Evolutionary conservation across 2,329 filamentous ascomycete genomes (phyloP).

Genomic region (Periconia sp.): DNA sequence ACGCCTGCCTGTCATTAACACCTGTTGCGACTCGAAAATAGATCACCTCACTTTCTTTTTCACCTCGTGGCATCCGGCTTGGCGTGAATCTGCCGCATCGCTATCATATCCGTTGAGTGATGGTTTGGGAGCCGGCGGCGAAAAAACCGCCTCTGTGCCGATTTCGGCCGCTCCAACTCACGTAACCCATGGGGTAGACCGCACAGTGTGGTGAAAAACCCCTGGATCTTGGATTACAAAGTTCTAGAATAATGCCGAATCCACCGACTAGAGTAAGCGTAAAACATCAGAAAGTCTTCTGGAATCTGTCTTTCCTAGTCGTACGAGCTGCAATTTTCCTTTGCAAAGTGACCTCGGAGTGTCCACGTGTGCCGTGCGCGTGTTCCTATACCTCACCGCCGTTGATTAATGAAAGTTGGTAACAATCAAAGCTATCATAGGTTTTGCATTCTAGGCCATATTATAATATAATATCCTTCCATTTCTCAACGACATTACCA

Average conservation of each 20-base stretch:
- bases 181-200: background rate
- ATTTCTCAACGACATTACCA: background rate
- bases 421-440: background rate
- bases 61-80: background rate
- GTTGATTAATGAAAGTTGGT: background rate
- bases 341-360: background rate
- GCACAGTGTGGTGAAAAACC: background rate
- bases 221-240: background rate
- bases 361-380: background rate
- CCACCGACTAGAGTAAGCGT: no score
- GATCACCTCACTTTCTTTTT: no score
- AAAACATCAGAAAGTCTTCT: no score
- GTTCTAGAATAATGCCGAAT: background rate
- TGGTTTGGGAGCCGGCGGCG: background rate
- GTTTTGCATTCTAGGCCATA: no score
- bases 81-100: background rate
- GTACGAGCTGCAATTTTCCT: background rate
- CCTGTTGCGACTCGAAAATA: no score
- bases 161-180: background rate
- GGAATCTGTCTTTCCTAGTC: background rate
- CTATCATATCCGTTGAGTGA: background rate
- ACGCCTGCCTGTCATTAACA: no score
- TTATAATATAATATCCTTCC: no score
- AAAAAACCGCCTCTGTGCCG: background rate
- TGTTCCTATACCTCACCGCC: background rate